Evolutionary conservation across 2,329 filamentous ascomycete species (phyloP).

Genomic region (Aureobasidium mangrovei): DNA sequence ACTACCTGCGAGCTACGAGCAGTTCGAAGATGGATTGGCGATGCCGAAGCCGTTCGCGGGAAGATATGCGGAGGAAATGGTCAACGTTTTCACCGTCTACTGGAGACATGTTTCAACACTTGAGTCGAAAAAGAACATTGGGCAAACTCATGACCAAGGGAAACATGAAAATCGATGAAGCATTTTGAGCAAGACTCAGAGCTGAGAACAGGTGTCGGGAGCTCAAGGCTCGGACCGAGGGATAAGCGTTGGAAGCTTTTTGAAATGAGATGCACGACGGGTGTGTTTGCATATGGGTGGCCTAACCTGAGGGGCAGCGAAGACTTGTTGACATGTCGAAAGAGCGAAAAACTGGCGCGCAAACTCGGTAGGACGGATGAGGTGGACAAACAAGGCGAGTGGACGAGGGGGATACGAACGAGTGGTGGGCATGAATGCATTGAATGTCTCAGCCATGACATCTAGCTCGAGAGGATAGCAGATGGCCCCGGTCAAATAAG

Average conservation of each 20-base stretch:
- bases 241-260: conserved; percentile 9
- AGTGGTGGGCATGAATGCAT: neutral
- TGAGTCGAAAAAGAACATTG: neutral
- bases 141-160: neutral
- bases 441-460: conserved; percentile 9
- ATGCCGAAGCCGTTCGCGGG: neutral
- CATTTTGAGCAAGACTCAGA: neutral
- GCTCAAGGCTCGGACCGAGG: conserved; percentile 11
- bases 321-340: too few relatives aligned
- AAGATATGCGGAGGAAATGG: neutral
- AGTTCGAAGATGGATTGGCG: neutral
- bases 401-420: neutral
- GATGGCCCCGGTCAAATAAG: neutral
- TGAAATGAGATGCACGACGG: conserved; percentile 7
- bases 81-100: neutral
- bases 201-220: neutral
- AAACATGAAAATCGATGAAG: neutral
- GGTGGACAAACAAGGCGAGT: neutral
- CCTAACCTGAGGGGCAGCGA: neutral
- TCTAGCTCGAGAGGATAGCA: neutral
- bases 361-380: neutral
- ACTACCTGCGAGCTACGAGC: neutral
- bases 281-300: neutral
- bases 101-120: neutral
- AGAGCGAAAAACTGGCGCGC: too few relatives aligned